Evolutionary conservation across 192 early-diverging fungal genomes (phyloP).

Genomic region (Coemansia sp.): DNA sequence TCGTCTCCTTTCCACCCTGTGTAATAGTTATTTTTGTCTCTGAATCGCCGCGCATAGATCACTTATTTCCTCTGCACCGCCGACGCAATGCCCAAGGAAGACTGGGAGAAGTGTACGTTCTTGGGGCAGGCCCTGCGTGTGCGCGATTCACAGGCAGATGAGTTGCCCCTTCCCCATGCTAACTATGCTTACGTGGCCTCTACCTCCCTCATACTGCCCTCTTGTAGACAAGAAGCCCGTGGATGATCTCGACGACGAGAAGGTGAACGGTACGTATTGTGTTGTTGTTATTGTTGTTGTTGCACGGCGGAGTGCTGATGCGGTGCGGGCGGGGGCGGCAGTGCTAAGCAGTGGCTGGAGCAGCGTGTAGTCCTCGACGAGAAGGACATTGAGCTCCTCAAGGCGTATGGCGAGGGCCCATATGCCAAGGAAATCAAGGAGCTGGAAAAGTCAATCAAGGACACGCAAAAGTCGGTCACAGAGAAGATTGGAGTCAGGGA

Average conservation of each 20-base stretch:
- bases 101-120: conserved; percentile 96
- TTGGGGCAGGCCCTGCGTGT: not conserved
- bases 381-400: conserved; percentile 47
- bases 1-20: too few species aligned
- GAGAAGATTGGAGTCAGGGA: conserved; percentile 99
- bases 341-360: too few species aligned
- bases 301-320: too few species aligned
- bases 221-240: conserved; percentile 69
- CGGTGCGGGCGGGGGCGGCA: not conserved
- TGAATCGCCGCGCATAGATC: too few species aligned
- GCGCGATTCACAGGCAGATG: not conserved
- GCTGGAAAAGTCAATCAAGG: conserved; percentile 92
- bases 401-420: conserved; percentile 91
- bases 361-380: conserved; percentile 36
- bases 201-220: not conserved
- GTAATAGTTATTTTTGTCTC: too few species aligned
- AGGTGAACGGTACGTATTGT: conserved; percentile 66
- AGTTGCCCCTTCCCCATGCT: not conserved
- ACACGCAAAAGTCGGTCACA: conserved; percentile 95
- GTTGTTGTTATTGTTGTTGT: too few species aligned
- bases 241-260: conserved; percentile 74
- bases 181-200: not conserved
- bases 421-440: conserved; percentile 94
- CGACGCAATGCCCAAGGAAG: conserved; percentile 64
- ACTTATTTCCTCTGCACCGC: too few species aligned